phyloP scores from a whole-genome alignment of 1,284 basidiomycete species.

The Sanghuangporus weigelae region DNA sequence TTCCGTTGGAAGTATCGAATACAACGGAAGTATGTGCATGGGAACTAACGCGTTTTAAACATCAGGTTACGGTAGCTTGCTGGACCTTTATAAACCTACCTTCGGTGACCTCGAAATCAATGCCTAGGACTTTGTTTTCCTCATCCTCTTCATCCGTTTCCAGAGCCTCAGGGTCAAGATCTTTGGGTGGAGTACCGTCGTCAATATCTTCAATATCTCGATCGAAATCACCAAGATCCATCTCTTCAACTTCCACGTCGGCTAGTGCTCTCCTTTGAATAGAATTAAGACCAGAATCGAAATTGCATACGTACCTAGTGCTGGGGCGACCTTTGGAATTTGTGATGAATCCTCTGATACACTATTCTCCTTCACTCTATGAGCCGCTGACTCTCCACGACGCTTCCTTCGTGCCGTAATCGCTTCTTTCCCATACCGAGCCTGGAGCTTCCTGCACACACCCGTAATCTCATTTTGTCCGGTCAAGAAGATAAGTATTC shows the following conservation, averaged over 20 bases:
- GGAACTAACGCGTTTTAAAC: slow-evolving; percentile 37
- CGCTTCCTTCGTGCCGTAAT: slow-evolving; percentile 47
- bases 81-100: slow-evolving; percentile 35
- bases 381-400: slow-evolving; percentile 30
- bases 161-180: slow-evolving; percentile 42
- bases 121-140: slow-evolving; percentile 43
- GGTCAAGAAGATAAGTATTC: slow-evolving; percentile 71
- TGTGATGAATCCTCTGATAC: slow-evolving; percentile 16
- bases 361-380: slow-evolving; percentile 19
- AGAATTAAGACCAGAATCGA: not conserved
- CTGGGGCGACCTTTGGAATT: slow-evolving; percentile 33
- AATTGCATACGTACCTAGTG: slow-evolving; percentile 37
- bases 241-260: slow-evolving; percentile 76
- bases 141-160: slow-evolving; percentile 42
- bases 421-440: slow-evolving; percentile 68
- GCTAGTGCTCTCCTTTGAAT: slow-evolving; percentile 24
- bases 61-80: not conserved
- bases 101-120: slow-evolving; percentile 55
- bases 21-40: slow-evolving; percentile 70
- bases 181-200: slow-evolving; percentile 46
- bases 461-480: slow-evolving; percentile 74
- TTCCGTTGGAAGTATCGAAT: slow-evolving; percentile 67
- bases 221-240: slow-evolving; percentile 59
- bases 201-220: slow-evolving; percentile 45
- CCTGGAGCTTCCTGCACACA: slow-evolving; percentile 69